Evolutionary conservation across 1,139 yeast genomes (phyloP), one percentile per base, ranked within the genome.

Genomic region (Dujonia santamariae): DNA sequence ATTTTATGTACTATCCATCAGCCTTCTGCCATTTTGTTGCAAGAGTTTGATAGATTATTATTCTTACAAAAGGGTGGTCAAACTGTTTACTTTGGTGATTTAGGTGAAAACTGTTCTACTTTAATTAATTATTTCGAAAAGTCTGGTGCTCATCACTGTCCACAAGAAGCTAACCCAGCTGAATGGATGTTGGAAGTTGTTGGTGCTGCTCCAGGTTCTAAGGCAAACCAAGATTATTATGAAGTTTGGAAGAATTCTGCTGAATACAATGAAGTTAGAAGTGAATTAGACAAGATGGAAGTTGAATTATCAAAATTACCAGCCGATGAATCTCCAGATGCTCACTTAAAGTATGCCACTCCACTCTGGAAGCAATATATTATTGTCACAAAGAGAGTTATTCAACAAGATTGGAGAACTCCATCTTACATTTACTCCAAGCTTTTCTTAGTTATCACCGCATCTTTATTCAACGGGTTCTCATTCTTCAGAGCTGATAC

Each of bases 71-170:
- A 49, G 42, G 70, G 70, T 42, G 85, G 85, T 41, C 62, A 69
- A 53, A 78, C 83, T 42, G 85, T 79, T 28, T 80, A 80, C 54
- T 78, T 78, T 51, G 85, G 85, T 41, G 82, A 78, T 43, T 76
- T 78, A 48, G 85, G 85, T 41, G 54, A 61, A 38, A 67, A 68
- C 46, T 77, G 84, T 39, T 34, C 50, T 11, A 63, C 75, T 3
- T 56, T 80, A 50, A 59, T 74, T 36, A 48, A 59, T 28, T 80
- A 80, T 50, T 80, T 80, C 45, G 84, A 78, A 51, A 64, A 67
- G 44, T 62, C 78, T 41, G 81, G 82, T 13, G 63, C 65, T 29
- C 54, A 50, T 26, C 47, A 63, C 39, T 78, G 83, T 59, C 65
- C 67, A 13, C 42, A 45, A 35, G 45, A 54, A 45, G 59, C 81